A percentile compares a stretch with the other conserved stretches of the same genome.
Evolutionary conservation across 768 basidiomycete genomes (phyloP).

Genomic region (Pleurotus tuber-regium): DNA sequence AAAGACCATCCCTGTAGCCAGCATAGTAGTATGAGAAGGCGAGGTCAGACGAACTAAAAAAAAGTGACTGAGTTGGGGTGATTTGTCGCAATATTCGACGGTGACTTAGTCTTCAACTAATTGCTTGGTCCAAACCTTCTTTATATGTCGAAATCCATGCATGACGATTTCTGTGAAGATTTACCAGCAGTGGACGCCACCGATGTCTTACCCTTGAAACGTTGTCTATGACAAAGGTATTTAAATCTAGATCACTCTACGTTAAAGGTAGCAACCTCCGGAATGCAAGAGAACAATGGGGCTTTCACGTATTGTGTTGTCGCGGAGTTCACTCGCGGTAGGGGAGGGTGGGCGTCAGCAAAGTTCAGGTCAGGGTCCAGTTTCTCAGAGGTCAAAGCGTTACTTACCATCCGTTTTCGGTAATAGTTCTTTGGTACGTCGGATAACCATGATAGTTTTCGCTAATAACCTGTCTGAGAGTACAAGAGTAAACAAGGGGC

Average conservation of each 20-base stretch:
- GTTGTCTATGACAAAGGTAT: slow-evolving; percentile 8
- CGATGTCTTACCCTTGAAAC: slow-evolving; percentile 2
- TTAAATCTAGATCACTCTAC: background rate
- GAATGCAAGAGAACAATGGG: slow-evolving; percentile 4
- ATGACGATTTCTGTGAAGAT: background rate
- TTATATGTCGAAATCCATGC: slow-evolving; percentile 4
- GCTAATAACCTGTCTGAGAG: background rate
- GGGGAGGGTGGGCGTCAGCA: too few species aligned
- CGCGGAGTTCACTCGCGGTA: background rate
- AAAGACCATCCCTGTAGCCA: too few species aligned
- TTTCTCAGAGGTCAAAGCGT: slow-evolving; percentile 10
- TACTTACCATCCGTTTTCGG: slow-evolving; percentile 4
- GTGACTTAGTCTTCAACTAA: too few species aligned
- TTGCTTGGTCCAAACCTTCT: background rate
- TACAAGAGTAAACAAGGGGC: background rate
- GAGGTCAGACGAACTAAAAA: too few species aligned
- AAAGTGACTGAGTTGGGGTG: too few species aligned
- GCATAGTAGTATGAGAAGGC: too few species aligned
- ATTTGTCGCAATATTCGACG: too few species aligned
- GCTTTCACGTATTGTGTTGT: background rate
- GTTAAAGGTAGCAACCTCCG: background rate
- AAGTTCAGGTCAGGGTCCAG: background rate
- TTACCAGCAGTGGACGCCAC: slow-evolving; percentile 4
- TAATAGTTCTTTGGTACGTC: background rate
- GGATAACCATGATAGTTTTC: background rate